Conservation (phyloP, 352 stramenopile species). For the Phytophthora citricola region DNA sequence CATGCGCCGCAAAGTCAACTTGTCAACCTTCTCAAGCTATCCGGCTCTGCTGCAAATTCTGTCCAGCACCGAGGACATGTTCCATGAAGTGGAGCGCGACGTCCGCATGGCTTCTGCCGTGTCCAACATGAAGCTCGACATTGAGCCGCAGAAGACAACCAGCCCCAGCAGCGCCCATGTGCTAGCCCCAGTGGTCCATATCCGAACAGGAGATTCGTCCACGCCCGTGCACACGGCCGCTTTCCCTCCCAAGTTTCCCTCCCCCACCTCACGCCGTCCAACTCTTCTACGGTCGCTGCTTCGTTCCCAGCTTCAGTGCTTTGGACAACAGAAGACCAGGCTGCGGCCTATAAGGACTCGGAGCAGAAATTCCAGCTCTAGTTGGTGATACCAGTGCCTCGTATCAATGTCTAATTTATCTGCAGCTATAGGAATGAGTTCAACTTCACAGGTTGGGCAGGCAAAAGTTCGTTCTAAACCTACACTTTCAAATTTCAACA, state of each 20-base stretch:
- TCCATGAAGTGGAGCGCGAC: conserved; percentile 73
- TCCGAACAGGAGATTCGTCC: conserved; percentile 26
- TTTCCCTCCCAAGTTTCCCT: conserved; percentile 42
- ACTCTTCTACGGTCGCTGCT: conserved; percentile 36
- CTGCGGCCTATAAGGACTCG: conserved; percentile 8
- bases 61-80: conserved; percentile 83
- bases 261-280: conserved; percentile 54
- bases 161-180: conserved; percentile 8
- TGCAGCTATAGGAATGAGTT: conserved; percentile 5
- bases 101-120: conserved; percentile 55
- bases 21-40: conserved; percentile 83
- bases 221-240: conserved; percentile 32
- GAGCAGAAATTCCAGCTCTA: conserved; percentile 29
- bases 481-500: conserved; percentile 24
- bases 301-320: conserved; percentile 62
- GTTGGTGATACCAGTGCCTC: not conserved
- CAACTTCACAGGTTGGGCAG: not conserved
- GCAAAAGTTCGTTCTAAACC: not conserved
- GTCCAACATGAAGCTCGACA: conserved; percentile 64
- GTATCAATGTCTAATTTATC: conserved; percentile 39
- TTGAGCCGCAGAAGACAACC: conserved; percentile 30
- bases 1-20: conserved; percentile 84
- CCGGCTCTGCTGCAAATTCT: conserved; percentile 76
- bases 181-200: conserved; percentile 30
- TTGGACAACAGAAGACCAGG: conserved; percentile 49